Base-by-base conservation (phyloP, 164 flowering plant species). In the Euptelea pleiosperma region DNA sequence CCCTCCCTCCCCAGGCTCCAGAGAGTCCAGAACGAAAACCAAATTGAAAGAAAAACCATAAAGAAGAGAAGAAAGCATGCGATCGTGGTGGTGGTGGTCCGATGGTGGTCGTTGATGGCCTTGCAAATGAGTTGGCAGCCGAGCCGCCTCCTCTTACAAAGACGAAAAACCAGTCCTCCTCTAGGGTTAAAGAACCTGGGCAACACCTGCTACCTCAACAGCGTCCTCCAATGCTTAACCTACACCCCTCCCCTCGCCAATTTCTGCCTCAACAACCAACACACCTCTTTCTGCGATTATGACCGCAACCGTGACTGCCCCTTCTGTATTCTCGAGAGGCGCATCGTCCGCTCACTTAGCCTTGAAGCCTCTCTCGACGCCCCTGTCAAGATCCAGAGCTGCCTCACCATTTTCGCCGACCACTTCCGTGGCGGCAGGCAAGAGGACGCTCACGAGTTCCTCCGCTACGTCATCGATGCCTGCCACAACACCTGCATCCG, bases 381-480 rank as follows among this genome's bases (percentile, higher is more conserved):
- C 2, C 97, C 99, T 0, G 22, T 57, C 10, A 86, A 82, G 83
- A 82, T 94, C 59, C 81, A 75, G 50, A 84, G 59, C 71, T 79
- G 86, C 54, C 71, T 91, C 52, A 62, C 68, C 55, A 61, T 91
- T 30, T 94, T 82, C 29, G 77, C 96, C 6, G 84, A 84, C 57
- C 89, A 84, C 34, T 94, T 94, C 55, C 73, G 81, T 34, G 12
- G 14, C 4, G 96, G 91, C 0, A 75, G 87, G 58, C 99, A 94
- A 54, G 99, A 94, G 74, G 99, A 94, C 58, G 99, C 99, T 0
- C 99, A 94, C 59, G 99, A 94, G 76, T 94, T 94, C 69, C 73
- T 94, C 25, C 86, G 96, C 0, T 89, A 79, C 55, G 96, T 94
- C 15, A 89, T 94, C 21, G 99, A 91, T 59, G 95, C 96, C 1